phyloP scores from a whole-genome alignment of 129 eudicot genomes.

The Erigeron canadensis region DNA sequence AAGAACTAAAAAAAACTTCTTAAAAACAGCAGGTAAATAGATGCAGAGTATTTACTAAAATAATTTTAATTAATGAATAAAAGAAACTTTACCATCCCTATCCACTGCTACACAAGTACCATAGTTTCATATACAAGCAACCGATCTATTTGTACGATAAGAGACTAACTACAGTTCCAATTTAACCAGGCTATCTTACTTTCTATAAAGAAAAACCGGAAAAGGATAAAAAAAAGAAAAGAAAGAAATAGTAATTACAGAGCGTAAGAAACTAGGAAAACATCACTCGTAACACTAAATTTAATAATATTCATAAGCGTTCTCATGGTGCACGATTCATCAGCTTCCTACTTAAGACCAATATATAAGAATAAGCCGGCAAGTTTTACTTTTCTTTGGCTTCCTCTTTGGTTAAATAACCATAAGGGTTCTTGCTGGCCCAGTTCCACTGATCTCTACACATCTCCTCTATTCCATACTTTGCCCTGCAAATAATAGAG shows the following conservation, averaged over 20 bases:
- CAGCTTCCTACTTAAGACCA: constrained; percentile 12
- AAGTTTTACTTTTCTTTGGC: constrained; percentile 27
- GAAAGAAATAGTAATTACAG: constrained; percentile 28
- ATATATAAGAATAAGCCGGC: not conserved
- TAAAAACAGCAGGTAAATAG: not conserved
- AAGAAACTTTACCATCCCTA: constrained; percentile 22
- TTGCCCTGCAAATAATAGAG: constrained; percentile 59
- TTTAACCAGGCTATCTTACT: constrained; percentile 26
- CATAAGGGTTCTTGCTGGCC: constrained; percentile 98
- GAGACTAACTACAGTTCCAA: constrained; percentile 18
- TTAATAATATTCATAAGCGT: constrained; percentile 7
- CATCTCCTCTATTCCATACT: constrained; percentile 85
- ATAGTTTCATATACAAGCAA: constrained; percentile 31
- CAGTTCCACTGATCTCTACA: constrained; percentile 98
- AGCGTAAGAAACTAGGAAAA: constrained; percentile 20
- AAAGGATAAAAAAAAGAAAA: not conserved
- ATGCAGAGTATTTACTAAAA: constrained; percentile 16
- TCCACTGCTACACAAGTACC: constrained; percentile 33
- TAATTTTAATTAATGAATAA: constrained; percentile 29
- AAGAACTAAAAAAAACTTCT: not conserved
- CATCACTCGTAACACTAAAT: constrained; percentile 27
- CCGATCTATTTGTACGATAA: constrained; percentile 40
- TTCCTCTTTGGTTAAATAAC: constrained; percentile 51
- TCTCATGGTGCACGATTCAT: constrained; percentile 16
- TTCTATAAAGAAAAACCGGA: constrained; percentile 19